These are phyloP conservation scores for Seiridium unicorne DNA, from an alignment of 2,329 filamentous ascomycete species.

Conservation along the genomic window DNA sequence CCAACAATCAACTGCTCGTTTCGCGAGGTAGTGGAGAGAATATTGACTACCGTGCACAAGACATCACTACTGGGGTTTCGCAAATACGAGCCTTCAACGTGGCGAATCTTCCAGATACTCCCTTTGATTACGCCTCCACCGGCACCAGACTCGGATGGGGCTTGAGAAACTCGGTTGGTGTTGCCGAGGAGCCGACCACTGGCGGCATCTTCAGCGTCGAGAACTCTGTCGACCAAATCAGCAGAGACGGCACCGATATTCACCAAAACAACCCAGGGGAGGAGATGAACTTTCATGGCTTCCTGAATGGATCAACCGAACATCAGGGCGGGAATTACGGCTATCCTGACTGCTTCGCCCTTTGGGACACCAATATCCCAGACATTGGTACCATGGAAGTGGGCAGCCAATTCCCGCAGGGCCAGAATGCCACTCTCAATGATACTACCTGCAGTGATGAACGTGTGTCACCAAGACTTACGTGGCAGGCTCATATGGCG, in stretches of 20 bases:
- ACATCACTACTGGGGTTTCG: slow-evolving; percentile 50
- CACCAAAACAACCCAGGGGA: slow-evolving; percentile 70
- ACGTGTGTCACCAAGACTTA: slow-evolving; percentile 51
- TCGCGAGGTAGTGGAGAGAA: slow-evolving; percentile 64
- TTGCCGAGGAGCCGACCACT: slow-evolving; percentile 57
- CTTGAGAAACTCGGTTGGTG: slow-evolving; percentile 68
- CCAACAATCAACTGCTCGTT: slow-evolving; percentile 59
- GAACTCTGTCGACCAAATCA: slow-evolving; percentile 66
- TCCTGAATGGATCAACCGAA: slow-evolving; percentile 30
- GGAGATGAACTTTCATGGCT: slow-evolving; percentile 71
- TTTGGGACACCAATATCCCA: slow-evolving; percentile 56
- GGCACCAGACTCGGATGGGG: slow-evolving; percentile 62
- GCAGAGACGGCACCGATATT: slow-evolving; percentile 57
- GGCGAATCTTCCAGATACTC: slow-evolving; percentile 21
- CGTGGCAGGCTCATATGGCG: slow-evolving; percentile 63
- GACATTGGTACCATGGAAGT: slow-evolving; percentile 36
- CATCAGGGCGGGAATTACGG: slow-evolving; percentile 55
- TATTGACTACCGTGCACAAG: slow-evolving; percentile 52
- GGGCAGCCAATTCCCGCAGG: slow-evolving; percentile 48
- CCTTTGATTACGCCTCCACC: slow-evolving; percentile 43
- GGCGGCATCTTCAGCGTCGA: slow-evolving; percentile 62
- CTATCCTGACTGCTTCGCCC: slow-evolving; percentile 67
- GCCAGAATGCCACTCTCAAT: slow-evolving; percentile 26
- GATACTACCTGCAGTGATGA: slow-evolving; percentile 44
- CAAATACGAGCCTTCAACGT: slow-evolving; percentile 56